Percentiles rank a stretch among this genome's conserved stretches.
These are phyloP conservation scores for Golubevia sp. DNA, from an alignment of 1,284 basidiomycete genomes.

Conservation along the genomic window DNA sequence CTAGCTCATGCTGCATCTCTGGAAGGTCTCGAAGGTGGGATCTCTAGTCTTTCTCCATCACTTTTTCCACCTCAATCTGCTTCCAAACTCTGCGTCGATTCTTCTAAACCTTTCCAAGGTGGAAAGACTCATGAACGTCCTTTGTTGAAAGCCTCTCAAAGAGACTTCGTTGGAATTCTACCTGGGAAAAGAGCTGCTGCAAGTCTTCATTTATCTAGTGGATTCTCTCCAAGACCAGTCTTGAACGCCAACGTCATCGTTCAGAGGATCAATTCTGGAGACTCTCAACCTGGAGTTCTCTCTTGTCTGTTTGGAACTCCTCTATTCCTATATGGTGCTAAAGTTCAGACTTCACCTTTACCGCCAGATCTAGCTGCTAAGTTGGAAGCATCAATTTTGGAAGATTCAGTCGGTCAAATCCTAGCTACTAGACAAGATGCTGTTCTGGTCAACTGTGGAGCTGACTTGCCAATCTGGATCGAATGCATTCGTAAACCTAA, in stretches of 20 bases:
- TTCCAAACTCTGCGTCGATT: conserved; percentile 47
- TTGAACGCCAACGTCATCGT: conserved; percentile 62
- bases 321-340: conserved; percentile 63
- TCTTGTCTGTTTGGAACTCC: conserved; percentile 51
- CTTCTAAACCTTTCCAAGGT: conserved; percentile 58
- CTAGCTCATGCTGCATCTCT: conserved; percentile 7
- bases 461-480: conserved; percentile 63
- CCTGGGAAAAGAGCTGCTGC: neutral
- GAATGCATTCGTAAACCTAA: conserved; percentile 64
- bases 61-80: conserved; percentile 15
- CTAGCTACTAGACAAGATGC: conserved; percentile 63
- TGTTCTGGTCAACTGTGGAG: conserved; percentile 62
- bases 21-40: conserved; percentile 8
- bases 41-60: neutral
- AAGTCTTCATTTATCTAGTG: neutral
- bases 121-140: conserved; percentile 62
- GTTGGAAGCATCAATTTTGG: conserved; percentile 1
- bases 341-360: conserved; percentile 52
- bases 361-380: conserved; percentile 25
- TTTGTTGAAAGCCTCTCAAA: conserved; percentile 59
- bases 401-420: conserved; percentile 55
- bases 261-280: conserved; percentile 62
- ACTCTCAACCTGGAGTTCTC: conserved; percentile 65
- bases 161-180: conserved; percentile 34
- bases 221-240: conserved; percentile 34